Percentiles rank a stretch among this genome's conserved stretches.
Conservation (phyloP, 1,284 basidiomycete genomes). For the Polyporus tsugae region DNA sequence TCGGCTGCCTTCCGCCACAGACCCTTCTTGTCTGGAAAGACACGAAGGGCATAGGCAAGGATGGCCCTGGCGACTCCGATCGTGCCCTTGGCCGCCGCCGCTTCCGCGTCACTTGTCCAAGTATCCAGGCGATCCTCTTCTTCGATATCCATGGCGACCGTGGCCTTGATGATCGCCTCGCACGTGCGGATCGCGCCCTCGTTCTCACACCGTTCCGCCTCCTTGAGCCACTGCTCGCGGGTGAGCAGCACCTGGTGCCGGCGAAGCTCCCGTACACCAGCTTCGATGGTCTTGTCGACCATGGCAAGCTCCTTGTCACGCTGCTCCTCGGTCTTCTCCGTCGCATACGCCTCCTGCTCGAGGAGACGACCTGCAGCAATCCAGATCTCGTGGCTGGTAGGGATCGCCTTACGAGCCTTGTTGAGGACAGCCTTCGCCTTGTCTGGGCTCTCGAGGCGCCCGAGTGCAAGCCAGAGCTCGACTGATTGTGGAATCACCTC, state of each 20-base stretch:
- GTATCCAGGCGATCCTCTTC: slow-evolving; percentile 92
- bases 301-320: slow-evolving; percentile 69
- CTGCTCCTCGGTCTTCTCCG: slow-evolving; percentile 61
- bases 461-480: slow-evolving; percentile 97
- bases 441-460: slow-evolving; percentile 90
- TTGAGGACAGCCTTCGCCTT: slow-evolving; percentile 95
- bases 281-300: slow-evolving; percentile 90
- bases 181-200: slow-evolving; percentile 90
- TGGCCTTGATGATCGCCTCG: slow-evolving; percentile 96
- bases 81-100: slow-evolving; percentile 76
- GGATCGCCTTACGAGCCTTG: slow-evolving; percentile 93
- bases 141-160: slow-evolving; percentile 93
- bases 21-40: slow-evolving; percentile 85
- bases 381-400: slow-evolving; percentile 98
- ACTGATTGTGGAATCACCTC: slow-evolving; percentile 96
- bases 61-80: slow-evolving; percentile 89
- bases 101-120: slow-evolving; percentile 94
- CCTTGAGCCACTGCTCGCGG: slow-evolving; percentile 95
- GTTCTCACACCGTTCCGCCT: slow-evolving; percentile 91
- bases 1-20: slow-evolving; percentile 94
- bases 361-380: slow-evolving; percentile 93
- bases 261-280: slow-evolving; percentile 81
- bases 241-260: slow-evolving; percentile 90
- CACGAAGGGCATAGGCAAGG: slow-evolving; percentile 88
- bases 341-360: slow-evolving; percentile 77